Conservation (phyloP, 768 basidiomycete genomes). For the Panaeolus papilionaceus region DNA sequence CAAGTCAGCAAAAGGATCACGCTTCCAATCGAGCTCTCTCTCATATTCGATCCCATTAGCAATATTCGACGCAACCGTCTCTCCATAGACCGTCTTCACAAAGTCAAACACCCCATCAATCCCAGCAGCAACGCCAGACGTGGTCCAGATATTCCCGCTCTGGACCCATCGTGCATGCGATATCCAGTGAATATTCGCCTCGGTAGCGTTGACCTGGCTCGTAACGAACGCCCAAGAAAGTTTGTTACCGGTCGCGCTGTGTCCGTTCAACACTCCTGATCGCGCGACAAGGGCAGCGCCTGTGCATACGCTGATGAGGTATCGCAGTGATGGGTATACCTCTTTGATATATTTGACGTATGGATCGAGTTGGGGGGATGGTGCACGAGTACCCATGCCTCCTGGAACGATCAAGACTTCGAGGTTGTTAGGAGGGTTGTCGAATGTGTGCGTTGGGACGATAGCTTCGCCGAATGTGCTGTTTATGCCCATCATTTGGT, state of each 20-base stretch:
- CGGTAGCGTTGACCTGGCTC: constrained; percentile 20
- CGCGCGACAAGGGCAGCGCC: constrained; percentile 41
- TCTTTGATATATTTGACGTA: constrained; percentile 34
- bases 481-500: constrained; percentile 32
- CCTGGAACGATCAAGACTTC: constrained; percentile 41
- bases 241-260: constrained; percentile 49
- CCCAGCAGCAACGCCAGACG: constrained; percentile 47
- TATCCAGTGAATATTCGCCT: constrained; percentile 41
- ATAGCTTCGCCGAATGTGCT: constrained; percentile 38
- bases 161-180: constrained; percentile 47
- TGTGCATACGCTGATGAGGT: constrained; percentile 45
- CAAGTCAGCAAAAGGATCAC: constrained; percentile 40
- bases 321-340: constrained; percentile 38
- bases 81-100: constrained; percentile 38
- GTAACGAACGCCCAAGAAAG: constrained; percentile 30
- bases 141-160: constrained; percentile 49
- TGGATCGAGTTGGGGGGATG: constrained; percentile 15
- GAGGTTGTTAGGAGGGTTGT: constrained; percentile 26
- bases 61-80: constrained; percentile 28
- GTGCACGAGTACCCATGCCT: constrained; percentile 25
- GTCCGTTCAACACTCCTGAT: constrained; percentile 44
- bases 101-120: constrained; percentile 38
- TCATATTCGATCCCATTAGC: constrained; percentile 40
- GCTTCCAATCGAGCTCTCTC: constrained; percentile 34
- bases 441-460: constrained; percentile 25